Evolutionary conservation across 1,139 yeast species (phyloP), one percentile per base, ranked within the genome.

Genomic region (Arxiozyma heterogenica): DNA sequence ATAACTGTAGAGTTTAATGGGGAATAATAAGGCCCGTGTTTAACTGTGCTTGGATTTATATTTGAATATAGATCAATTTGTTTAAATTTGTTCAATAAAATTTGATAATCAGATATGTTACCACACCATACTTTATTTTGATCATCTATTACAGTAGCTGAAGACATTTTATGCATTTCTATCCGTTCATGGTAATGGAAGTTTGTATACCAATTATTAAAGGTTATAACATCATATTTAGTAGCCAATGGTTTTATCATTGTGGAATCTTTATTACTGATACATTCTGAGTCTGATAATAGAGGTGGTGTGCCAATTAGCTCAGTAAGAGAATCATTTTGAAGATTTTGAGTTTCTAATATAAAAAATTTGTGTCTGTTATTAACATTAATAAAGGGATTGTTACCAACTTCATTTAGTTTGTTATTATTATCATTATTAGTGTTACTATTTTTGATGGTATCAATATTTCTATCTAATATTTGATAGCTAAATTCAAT

Each of bases 111-210:
- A 1, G 79, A 75, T 1, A 81, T 73, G 64, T 90, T 91, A 0
- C 98, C 98, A 50, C 84, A 75, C 91, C 91, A 91, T 4, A 90
- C 80, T n/a, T 59, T 53, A 48, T 54, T 44, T 48, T 79, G 75
- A 1, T 73, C 69, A 18, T 72, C 69, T 2, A 86, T 72, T 20
- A 74, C 75, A 0, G 94, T 79, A 0, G 96, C 95, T 2, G 88
- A 75, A 0, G 96, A 84, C 93, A 91, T 86, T 64, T 81, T 80
- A 3, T 89, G 75, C 57, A 90, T 84, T 68, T 90, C 96, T 12
- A 86, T 75, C 57, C 86, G 82, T 66, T 91, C 98, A 62, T 86
- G 82, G 55, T 82, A 76, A 42, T 79, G 74, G 63, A 84, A 83
- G 63, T 88, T 87, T 41, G 81, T 75, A 62, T 85, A 90, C 94